Evolutionary conservation across 768 basidiomycete species (phyloP).

Genomic region (Lactarius vividus): DNA sequence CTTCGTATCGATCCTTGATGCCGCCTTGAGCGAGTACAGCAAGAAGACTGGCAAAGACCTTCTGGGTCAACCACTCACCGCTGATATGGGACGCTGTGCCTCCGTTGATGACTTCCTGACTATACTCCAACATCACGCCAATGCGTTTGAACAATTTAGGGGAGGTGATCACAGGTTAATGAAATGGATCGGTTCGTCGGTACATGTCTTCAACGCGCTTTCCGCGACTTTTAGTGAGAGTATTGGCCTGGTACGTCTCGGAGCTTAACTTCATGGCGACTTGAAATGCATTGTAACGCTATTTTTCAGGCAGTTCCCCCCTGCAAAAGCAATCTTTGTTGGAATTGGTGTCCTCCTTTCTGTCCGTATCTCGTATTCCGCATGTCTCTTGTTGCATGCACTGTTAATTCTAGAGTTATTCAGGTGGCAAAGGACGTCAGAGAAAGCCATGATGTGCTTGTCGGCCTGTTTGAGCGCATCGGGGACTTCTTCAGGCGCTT

Average conservation of each 20-base stretch:
- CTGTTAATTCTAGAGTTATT: background rate
- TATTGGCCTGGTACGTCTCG: background rate
- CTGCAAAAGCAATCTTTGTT: conserved; percentile 2
- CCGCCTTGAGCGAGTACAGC: background rate
- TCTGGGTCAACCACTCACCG: background rate
- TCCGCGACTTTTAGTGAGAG: background rate
- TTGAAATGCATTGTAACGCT: background rate
- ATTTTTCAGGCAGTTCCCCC: conserved; percentile 3
- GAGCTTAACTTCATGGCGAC: background rate
- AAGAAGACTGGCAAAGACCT: background rate
- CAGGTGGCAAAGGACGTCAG: background rate
- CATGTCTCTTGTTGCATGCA: no score
- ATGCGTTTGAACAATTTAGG: background rate
- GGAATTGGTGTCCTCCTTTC: conserved; percentile 4
- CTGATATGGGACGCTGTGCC: background rate
- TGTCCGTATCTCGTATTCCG: background rate
- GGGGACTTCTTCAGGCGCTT: conserved; percentile 3
- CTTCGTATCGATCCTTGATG: background rate
- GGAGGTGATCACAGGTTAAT: background rate
- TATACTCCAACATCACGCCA: background rate
- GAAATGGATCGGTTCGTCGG: background rate
- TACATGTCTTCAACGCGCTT: background rate
- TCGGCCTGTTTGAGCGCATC: conserved; percentile 2
- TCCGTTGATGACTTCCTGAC: background rate
- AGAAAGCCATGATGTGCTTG: background rate